Evolutionary conservation across 305 asterid species (phyloP).

Genomic region (Solanum hybrid): DNA sequence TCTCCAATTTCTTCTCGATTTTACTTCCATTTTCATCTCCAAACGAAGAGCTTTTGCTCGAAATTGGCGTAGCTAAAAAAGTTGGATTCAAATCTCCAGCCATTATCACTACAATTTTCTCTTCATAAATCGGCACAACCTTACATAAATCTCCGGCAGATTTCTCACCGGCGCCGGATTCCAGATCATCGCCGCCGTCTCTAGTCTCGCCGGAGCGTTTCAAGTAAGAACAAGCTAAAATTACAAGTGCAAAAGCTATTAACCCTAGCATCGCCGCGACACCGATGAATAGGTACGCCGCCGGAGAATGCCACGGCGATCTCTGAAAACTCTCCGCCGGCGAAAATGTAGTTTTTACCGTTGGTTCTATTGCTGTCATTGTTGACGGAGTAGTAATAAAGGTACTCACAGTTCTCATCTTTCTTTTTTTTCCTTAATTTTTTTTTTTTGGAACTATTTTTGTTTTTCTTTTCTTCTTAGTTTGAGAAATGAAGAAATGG

Average conservation of each 20-base stretch:
- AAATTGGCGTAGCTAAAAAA: constrained; percentile 41
- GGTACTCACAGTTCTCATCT: constrained; percentile 36
- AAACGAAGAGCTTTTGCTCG: background rate
- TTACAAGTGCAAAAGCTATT: constrained; percentile 50
- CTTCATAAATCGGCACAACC: constrained; percentile 31
- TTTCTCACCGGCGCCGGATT: constrained; percentile 27
- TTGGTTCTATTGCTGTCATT: background rate
- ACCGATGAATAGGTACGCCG: constrained; percentile 54
- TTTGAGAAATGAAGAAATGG: background rate
- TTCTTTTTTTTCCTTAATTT: too few species aligned
- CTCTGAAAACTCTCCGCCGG: constrained; percentile 29
- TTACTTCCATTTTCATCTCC: constrained; percentile 10
- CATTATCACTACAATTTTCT: constrained; percentile 52
- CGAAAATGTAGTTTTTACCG: background rate
- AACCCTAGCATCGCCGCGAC: constrained; percentile 54
- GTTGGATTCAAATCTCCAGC: constrained; percentile 54
- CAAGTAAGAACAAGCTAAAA: constrained; percentile 60
- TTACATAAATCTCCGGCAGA: constrained; percentile 18
- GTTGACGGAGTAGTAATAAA: constrained; percentile 15
- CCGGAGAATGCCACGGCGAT: constrained; percentile 59
- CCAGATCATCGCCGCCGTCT: background rate
- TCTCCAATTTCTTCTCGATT: constrained; percentile 6
- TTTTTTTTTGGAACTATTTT: background rate
- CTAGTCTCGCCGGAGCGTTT: constrained; percentile 18
- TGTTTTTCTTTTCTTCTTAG: background rate